Evolutionary conservation across 1,284 basidiomycete species (phyloP), one percentile per base, ranked within the genome.

Genomic region (Ganoderma multipileum): DNA sequence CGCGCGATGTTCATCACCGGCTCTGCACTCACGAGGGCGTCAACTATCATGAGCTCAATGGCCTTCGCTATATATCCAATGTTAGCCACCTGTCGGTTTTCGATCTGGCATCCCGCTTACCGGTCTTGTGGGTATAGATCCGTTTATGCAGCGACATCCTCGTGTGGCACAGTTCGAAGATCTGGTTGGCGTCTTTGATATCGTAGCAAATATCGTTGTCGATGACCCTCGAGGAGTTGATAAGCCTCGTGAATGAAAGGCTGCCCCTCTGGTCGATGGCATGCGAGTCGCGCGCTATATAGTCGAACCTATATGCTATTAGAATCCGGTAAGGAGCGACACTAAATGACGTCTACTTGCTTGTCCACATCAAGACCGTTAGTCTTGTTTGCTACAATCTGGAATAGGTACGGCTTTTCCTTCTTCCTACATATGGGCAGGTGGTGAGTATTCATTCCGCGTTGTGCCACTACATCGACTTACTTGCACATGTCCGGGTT

Each of bases 311-410:
- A 54, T 12, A 0, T 1, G 7, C 0, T 16, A 41, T 64, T 20
- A 50, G n/a, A 52, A 38, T 12, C 20, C 11, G n/a, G 12, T 30
- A 8, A 8, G 26, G 8, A 30, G 20, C 42, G n/a, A 39, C 63
- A 50, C 50, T 26, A 16, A 26, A 3, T 36, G 26, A 58, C 26
- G 11, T 33, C 57, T 9, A 78, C 79, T 60, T 65, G 91, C 91
- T 94, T 94, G 83, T 95, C 93, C 3, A 95, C 93, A 73, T 94
- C 93, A 7, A 95, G 83, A 0, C 93, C 93, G 68, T 94, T 94
- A 3, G 87, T 82, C 76, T 87, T 86, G 79, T 95, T 95, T 0
- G 90, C 89, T 1, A 95, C 91, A 61, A 95, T 94, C 68, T 95
- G 91, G 74, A 87, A 89, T 42, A 89, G 71, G 72, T 86, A 89